A percentile compares a stretch with the other conserved stretches of the same genome.
These are phyloP conservation scores for Venturia nashicola DNA, from an alignment of 2,329 filamentous ascomycete species.

Conservation along the genomic window DNA sequence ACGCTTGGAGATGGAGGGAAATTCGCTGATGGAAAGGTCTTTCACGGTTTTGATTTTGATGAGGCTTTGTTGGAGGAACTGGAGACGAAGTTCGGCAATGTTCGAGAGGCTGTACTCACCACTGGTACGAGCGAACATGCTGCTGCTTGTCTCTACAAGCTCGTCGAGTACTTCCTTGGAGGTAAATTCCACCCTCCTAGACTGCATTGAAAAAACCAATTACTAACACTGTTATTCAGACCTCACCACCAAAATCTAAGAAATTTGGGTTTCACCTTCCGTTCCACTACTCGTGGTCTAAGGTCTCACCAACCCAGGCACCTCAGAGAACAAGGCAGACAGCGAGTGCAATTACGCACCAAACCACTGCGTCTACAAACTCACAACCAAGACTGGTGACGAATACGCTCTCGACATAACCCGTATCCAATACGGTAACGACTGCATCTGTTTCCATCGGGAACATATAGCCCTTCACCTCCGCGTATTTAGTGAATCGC, in stretches of 20 bases:
- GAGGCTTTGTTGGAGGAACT: background rate
- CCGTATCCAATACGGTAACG: background rate
- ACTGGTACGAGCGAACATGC: slow-evolving; percentile 1
- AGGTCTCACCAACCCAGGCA: background rate
- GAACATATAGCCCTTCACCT: background rate
- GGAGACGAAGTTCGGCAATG: background rate
- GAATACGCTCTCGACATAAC: background rate
- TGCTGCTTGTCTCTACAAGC: background rate
- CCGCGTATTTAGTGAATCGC: background rate
- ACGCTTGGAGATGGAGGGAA: background rate
- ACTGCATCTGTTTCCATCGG: background rate
- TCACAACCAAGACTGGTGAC: background rate
- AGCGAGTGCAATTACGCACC: background rate
- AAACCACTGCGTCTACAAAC: background rate
- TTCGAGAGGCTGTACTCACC: background rate
- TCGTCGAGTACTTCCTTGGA: background rate
- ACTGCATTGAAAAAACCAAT: background rate
- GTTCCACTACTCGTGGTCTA: background rate
- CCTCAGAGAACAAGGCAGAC: background rate
- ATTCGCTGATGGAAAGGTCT: background rate
- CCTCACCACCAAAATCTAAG: background rate
- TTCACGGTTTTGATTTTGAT: background rate
- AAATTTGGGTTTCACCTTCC: background rate
- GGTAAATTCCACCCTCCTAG: background rate
- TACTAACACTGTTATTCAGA: background rate